A percentile compares a stretch with the other conserved stretches of the same genome.
Conservation (phyloP, 768 basidiomycete genomes). For the Psilocybe cubensis region DNA sequence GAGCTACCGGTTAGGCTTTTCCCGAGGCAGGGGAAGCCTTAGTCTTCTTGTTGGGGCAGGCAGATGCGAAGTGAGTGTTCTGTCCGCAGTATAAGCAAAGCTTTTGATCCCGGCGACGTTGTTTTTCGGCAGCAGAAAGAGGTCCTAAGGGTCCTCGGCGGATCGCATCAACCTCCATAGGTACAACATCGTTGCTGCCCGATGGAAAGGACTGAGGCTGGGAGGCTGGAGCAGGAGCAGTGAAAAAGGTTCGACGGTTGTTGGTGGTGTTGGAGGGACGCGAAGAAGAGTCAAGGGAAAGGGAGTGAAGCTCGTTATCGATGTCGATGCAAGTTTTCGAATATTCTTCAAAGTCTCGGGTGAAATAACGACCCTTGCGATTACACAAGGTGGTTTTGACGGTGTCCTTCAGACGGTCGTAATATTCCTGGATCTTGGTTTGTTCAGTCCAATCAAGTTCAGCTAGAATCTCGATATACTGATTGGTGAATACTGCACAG, state of each 20-base stretch:
- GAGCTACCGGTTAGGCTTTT: conserved; percentile 31
- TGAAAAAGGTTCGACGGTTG: not conserved
- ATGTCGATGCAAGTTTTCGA: conserved; percentile 22
- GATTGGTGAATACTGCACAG: conserved; percentile 27
- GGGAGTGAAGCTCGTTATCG: conserved; percentile 29
- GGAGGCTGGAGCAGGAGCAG: not conserved
- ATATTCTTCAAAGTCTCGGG: conserved; percentile 22
- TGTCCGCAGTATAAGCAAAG: conserved; percentile 41
- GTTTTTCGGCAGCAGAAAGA: conserved; percentile 29
- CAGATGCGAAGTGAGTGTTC: conserved; percentile 27
- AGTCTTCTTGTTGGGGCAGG: conserved; percentile 27
- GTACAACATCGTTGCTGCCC: conserved; percentile 22
- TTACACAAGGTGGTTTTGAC: conserved; percentile 27
- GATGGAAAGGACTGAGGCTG: conserved; percentile 9
- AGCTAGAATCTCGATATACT: conserved; percentile 27
- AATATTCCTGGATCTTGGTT: conserved; percentile 35
- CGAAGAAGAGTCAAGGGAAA: conserved; percentile 14
- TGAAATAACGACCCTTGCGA: conserved; percentile 16
- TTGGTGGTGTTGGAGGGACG: not conserved
- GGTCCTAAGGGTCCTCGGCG: conserved; percentile 27
- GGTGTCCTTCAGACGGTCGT: conserved; percentile 29
- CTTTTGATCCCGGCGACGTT: conserved; percentile 23
- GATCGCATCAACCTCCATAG: conserved; percentile 36
- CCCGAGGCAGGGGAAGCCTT: conserved; percentile 27
- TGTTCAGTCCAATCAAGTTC: conserved; percentile 32